Base-by-base conservation (phyloP, 2,329 filamentous ascomycete species). In the Neofusicoccum laricinum region DNA sequence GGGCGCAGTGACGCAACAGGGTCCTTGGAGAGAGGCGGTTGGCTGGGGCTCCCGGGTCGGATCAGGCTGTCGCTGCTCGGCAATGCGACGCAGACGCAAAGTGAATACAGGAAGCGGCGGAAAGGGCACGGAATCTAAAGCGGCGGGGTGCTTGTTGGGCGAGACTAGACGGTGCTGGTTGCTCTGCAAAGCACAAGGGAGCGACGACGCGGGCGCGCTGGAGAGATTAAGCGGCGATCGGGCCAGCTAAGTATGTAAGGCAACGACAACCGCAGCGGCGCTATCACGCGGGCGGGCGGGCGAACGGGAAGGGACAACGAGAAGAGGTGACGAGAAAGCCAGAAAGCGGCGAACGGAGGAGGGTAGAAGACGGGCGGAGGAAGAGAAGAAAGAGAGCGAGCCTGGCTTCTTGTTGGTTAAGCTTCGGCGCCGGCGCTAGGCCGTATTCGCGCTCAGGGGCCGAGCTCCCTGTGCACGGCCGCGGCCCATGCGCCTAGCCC, bases 281-380 rank as follows among this genome's bases (percentile, higher is more conserved):
- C 53, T 49, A 46, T 43, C 53, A 58, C 53, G 53, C 40, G 40
- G 45, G 66, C 58, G 40, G 45, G 66, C 58, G 65, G 58, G 61
- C 66, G 53, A 62, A 62, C 41, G 49, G 36, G 59, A 65, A 63
- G 59, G 64, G 30, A 63, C 40, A 62, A 49, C 65, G 68, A 68
- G 68, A 68, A 67, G 43, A 66, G 66, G 61, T 57, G 59, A 66
- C 69, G 67, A 68, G 69, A 67, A 49, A 48, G 48, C 41, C 25
- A 32, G 64, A 66, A 82, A 43, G 88, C 86, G 73, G 84, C 85
- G 55, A 83, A 91, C 46, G 88, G 90, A 91, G 49, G 88, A 90
- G 90, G 25, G 25, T 30, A 90, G 91, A 10, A 89, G 91, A 68
- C 82, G 92, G 2, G 85, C 92, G 65, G 82, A 67, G 69, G 69